A percentile compares a stretch with the other conserved stretches of the same genome.
phyloP scores from a whole-genome alignment of 306 rosid genomes.

The Acmispon strigosus region DNA sequence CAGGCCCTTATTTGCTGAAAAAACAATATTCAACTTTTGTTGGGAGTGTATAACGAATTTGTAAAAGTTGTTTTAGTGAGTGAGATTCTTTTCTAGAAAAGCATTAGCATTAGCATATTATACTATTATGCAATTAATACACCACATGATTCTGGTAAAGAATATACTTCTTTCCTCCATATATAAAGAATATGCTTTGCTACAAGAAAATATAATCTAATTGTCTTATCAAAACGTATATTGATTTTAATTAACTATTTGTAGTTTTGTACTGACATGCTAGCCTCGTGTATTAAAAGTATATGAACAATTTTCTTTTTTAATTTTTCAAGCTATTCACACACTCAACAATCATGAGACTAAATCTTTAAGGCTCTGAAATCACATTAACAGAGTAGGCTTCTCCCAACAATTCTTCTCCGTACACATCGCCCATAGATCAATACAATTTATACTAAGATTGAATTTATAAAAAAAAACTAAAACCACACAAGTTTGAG shows the following conservation, averaged over 20 bases:
- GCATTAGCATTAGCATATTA: background rate
- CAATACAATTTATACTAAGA: too few relatives aligned
- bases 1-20: too few relatives aligned
- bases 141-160: background rate
- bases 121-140: background rate
- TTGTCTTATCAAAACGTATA: background rate
- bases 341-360: too few relatives aligned
- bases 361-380: too few relatives aligned
- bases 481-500: too few relatives aligned
- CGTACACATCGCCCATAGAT: too few relatives aligned
- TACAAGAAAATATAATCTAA: background rate
- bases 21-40: too few relatives aligned
- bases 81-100: background rate
- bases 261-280: background rate
- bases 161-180: background rate
- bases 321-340: too few relatives aligned
- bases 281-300: background rate
- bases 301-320: too few relatives aligned
- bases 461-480: too few relatives aligned
- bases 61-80: background rate
- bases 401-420: too few relatives aligned
- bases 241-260: background rate
- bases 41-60: background rate
- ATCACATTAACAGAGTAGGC: too few relatives aligned
- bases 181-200: background rate